Base-by-base conservation (phyloP, 179 eudicot species). In the Actinidia arguta region DNA sequence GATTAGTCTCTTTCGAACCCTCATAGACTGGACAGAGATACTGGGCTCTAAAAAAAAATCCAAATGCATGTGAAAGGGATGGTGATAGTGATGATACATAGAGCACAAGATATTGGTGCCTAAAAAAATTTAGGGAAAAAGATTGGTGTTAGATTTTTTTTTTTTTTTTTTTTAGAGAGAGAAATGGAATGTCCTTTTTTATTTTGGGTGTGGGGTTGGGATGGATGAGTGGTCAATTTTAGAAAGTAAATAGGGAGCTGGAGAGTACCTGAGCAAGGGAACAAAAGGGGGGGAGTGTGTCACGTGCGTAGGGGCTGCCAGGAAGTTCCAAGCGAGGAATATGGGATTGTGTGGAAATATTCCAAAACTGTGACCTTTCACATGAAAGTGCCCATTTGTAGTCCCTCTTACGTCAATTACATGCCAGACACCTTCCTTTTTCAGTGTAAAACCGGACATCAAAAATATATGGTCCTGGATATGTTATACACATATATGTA, bases 211-310 rank as follows among this genome's bases (percentile, higher is more conserved):
- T 16, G 81, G 77, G 42, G 0, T 39, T 82, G 85, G 83, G 51
- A 78, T 6, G 36, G 56, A 67, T 59, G 88, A 79, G 62, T 85
- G 36, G 88, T 85, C 88, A 80, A 80, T 85, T 85, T 82, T 68
- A 47, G 36, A 61, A 76, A 27, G 83, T 76, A 77, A 42, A 67
- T 24, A 17, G 11, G 24, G 61, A 16, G 61, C 18, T 13, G 13
- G 4, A 1, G 70, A 76, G 54, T 68, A 50, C 78, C 72, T 20
- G 12, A 50, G 46, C 31, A 73, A 46, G 83, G 64, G 76, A 82
- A 47, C 64, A 51, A 64, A 64, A 62, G 18, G 39, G 68, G 31
- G 9, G 51, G 63, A n/a, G 56, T 80, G 56, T 80, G 56, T 82
- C 85, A 85, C 85, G 80, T 85, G 87, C 61, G n/a, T 44, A 62